Conservation (phyloP, 2,329 filamentous ascomycete genomes). For the Metarhizium brunneum region DNA sequence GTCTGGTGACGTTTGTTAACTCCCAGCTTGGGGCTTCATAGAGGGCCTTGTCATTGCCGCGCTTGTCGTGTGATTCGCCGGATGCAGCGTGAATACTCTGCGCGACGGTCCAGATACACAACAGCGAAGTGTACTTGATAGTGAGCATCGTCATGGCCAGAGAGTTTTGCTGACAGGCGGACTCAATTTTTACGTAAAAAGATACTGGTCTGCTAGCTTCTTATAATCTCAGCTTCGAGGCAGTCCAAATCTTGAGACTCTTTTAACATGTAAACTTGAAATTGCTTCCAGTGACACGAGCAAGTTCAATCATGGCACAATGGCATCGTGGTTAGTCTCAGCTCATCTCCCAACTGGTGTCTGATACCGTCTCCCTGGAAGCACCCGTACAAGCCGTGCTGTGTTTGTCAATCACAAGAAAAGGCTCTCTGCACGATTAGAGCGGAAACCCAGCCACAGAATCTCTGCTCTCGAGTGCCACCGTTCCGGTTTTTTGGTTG, state of each 20-base stretch:
- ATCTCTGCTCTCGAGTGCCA: too few relatives aligned
- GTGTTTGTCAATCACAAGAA: too few relatives aligned
- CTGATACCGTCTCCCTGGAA: too few relatives aligned
- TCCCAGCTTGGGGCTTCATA: slow-evolving; percentile 4
- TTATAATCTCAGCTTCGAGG: not conserved
- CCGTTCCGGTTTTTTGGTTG: too few relatives aligned
- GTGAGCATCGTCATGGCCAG: not conserved
- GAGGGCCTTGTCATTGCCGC: not conserved
- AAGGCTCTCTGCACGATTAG: too few relatives aligned
- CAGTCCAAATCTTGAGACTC: not conserved
- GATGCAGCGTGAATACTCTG: not conserved
- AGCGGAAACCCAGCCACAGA: too few relatives aligned
- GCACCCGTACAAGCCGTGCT: too few relatives aligned
- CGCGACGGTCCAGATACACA: not conserved
- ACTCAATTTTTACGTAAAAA: not conserved
- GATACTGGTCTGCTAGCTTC: not conserved
- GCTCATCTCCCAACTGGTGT: not conserved
- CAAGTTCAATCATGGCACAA: not conserved
- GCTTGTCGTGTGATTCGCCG: not conserved
- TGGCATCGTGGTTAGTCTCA: not conserved
- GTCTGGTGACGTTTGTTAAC: slow-evolving; percentile 3
- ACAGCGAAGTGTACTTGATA: not conserved
- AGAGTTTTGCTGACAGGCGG: not conserved
- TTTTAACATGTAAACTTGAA: not conserved
- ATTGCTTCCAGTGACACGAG: not conserved